Evolutionary conservation across 441 rosid species (phyloP), one percentile per base, ranked within the genome.

Genomic region (Brassica balearica): DNA sequence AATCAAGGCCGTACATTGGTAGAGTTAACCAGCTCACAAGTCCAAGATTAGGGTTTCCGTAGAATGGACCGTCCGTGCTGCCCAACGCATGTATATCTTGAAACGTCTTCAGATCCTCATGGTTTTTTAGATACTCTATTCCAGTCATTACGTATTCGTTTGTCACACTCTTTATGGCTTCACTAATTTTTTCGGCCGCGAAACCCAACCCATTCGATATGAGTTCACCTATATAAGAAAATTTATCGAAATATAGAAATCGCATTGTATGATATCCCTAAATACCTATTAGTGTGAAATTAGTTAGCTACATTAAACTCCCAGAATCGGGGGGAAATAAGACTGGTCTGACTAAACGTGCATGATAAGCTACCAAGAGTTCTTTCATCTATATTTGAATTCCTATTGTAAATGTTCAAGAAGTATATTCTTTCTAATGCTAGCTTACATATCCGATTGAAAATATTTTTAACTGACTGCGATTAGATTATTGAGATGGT

Each of bases 1-100:
- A 89, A 81, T 89, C 93, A 55, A 85, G 72, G 2, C 89, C 90
- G 41, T 80, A 70, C 10, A 86, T 83, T 2, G 93, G 89, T 9
- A 89, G 22, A 6, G 85, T 85, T 73, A 88, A 65, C 91, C 93
- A 89, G 64, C 93, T 89, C 38, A 89, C 90, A 3, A 89, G 82
- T 62, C 83, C 87, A 10, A 89, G 82, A 65, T 89, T 89, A 58
- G 91, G 93, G 82, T 88, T 87, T 20, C 88, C 91, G 29, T 80
- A 86, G 34, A 85, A 87, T 5, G 91, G 89, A 11, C 88, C 89
- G 53, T 83, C 84, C 36, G 73, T 77, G 66, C 87, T 82, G 58
- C 84, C 85, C 56, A 81, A 27, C 29, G 87, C 83, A 81, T 82
- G 82, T 8, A 88, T 14, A 14, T 89, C 91, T 67, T 89, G 91